These are phyloP conservation scores for Nicotiana knightiana DNA, from an alignment of 257 asterid genomes.

Conservation along the genomic window DNA sequence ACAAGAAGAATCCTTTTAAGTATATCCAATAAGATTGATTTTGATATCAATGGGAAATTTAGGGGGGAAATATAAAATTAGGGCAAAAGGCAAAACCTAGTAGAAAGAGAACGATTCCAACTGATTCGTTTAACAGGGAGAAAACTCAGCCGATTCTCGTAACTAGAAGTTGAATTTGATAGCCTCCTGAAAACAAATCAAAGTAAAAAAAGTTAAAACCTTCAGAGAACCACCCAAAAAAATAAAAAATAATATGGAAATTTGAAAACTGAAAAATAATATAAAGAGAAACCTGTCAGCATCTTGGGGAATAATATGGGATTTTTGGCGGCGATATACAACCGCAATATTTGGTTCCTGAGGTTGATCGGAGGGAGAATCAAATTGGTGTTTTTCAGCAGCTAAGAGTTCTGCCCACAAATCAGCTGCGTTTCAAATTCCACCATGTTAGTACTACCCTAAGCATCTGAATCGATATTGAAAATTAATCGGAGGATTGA, in stretches of 20 bases:
- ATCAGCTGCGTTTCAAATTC: conserved; percentile 31
- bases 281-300: conserved; percentile 30
- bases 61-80: conserved; percentile 8
- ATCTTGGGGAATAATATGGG: conserved; percentile 21
- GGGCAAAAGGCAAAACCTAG: conserved; percentile 46
- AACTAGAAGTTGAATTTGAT: conserved; percentile 41
- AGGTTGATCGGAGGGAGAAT: conserved; percentile 12
- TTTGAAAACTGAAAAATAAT: not conserved
- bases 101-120: conserved; percentile 87
- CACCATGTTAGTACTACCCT: not conserved
- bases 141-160: conserved; percentile 40
- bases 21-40: not conserved
- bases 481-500: not conserved
- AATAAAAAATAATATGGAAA: not conserved
- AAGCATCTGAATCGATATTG: not conserved
- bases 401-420: conserved; percentile 53
- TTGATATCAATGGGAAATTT: not conserved
- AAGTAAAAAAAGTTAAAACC: not conserved
- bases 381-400: conserved; percentile 28
- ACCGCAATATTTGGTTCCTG: conserved; percentile 42
- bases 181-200: conserved; percentile 41
- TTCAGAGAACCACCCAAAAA: not conserved
- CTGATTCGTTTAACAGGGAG: conserved; percentile 53
- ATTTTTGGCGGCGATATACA: conserved; percentile 38
- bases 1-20: not conserved